Evolutionary conservation across 768 basidiomycete species (phyloP), one percentile per base, ranked within the genome.

Genomic region (Suillus plorans): DNA sequence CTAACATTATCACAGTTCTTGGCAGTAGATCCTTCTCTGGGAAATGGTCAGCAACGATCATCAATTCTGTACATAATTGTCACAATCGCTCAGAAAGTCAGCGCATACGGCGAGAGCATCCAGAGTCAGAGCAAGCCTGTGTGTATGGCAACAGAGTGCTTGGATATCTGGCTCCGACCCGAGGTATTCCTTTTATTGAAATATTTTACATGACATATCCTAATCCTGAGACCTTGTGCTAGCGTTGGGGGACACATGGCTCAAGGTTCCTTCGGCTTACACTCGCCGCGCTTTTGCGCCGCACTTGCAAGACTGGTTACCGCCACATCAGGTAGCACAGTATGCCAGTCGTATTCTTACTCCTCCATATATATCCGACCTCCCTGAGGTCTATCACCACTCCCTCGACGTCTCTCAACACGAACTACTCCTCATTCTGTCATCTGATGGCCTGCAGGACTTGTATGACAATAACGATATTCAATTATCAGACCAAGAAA

Each of bases 401-500:
- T 74, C 67, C 18, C 69, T 82, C 25, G 68, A 70, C 39, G 28
- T 57, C 25, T 20, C 72, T 8, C 56, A 61, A 50, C 68, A 65
- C n/a, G 79, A 74, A 39, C 64, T 53, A 1, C 70, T 78, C 63
- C 69, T 85, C 49, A 74, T 84, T 59, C 69, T 80, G n/a, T 81
- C 78, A 61, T 82, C 82, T 4, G 84, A 85, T 60, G 82, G 84
- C n/a, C 69, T 85, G 18, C 63, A 71, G 2, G 82, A 84, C 67
- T 60, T 84, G 39, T 80, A 79, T 57, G 74, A 76, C 58, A 73
- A 72, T 31, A 61, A 68, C 7, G 71, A 73, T 36, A 41, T 2
- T 42, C 36, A 68, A 10, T 66, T 68, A 22, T 67, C 74, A 59
- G 72, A 71, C 58, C 64, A 69, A 18, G 71, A 77, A 42, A 66